Base-by-base conservation (phyloP, 495 filamentous ascomycete genomes). In the Penicillium maclennaniae region DNA sequence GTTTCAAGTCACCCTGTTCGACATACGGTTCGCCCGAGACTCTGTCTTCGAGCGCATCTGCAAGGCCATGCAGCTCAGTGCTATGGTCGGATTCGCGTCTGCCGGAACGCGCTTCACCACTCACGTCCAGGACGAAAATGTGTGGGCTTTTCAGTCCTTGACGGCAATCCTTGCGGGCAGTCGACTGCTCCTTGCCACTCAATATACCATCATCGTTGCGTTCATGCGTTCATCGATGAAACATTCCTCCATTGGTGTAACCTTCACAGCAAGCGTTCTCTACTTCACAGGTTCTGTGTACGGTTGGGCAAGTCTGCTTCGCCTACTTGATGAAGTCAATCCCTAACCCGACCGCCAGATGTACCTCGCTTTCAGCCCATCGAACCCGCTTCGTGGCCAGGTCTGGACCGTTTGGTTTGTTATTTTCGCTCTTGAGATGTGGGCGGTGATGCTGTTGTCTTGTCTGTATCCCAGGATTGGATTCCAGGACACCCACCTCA, bases 21-120 rank as follows among this genome's bases (percentile, higher is more conserved):
- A 89, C 59, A 77, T 88, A 28, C 83, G 86, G 1, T 88, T 88
- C 67, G 79, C 78, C 12, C 68, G 77, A 48, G 86, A 89, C 61
- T 82, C 76, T n/a, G 70, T 87, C 51, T 85, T 83, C 60, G 83
- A 86, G 51, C 75, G 86, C 26, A 58, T 75, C 19, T 84, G 80
- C 65, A 87, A 88, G 62, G 77, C 77, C 7, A 49, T 83, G 23
- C 83, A 87, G 59, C 75, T 89, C 34, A 81, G 72, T 9, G 75
- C 75, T 37, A 86, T 87, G 79, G 74, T 84, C 47, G 82, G 79
- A 6, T 85, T 87, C 59, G 82, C 84, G 4, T 77, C 82, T 26
- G 79, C 83, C 36, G 83, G 82, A 14, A 74, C 80, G 21, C 67
- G 72, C 26, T 83, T 86, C 61, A 73, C 76, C 44, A 68, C 72